Conservation (phyloP, 2,329 filamentous ascomycete genomes). For the Cytospora mali region DNA sequence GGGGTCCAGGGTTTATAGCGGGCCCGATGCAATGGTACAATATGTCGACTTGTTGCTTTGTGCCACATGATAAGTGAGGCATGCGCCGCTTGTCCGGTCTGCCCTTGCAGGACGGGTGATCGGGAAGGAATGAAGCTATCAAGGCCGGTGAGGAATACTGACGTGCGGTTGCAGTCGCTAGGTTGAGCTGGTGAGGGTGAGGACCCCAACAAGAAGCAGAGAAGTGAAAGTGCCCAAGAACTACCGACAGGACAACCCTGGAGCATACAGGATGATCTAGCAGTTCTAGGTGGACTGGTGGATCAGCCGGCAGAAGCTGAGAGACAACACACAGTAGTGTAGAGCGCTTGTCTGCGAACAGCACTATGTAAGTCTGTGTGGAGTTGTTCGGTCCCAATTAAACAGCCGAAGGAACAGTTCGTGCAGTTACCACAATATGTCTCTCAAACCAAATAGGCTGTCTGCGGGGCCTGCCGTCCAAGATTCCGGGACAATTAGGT, state of each 20-base stretch:
- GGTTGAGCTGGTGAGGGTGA: constrained; percentile 12
- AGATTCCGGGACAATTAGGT: neutral
- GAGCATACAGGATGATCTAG: constrained; percentile 22
- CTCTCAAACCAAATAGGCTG: no score
- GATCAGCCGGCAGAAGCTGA: neutral
- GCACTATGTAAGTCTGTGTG: neutral
- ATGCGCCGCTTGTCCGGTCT: constrained; percentile 16
- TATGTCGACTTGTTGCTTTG: constrained; percentile 15
- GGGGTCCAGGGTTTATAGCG: constrained; percentile 13
- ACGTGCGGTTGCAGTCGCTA: constrained; percentile 10
- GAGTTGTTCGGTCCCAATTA: neutral
- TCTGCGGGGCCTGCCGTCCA: neutral
- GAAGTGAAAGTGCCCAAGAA: neutral
- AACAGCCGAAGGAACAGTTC: neutral
- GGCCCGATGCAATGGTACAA: constrained; percentile 22
- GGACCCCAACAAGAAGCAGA: constrained; percentile 18
- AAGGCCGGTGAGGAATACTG: constrained; percentile 24
- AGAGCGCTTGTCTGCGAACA: neutral
- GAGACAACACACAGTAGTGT: no score
- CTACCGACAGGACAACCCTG: constrained; percentile 7
- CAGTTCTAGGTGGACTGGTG: neutral
- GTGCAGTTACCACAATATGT: no score
- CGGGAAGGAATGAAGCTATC: constrained; percentile 22
- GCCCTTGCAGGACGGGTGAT: constrained; percentile 25
- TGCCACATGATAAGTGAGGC: constrained; percentile 25